Evolutionary conservation across 768 basidiomycete species (phyloP).

Genomic region (Sistotremastrum niveocremeum): DNA sequence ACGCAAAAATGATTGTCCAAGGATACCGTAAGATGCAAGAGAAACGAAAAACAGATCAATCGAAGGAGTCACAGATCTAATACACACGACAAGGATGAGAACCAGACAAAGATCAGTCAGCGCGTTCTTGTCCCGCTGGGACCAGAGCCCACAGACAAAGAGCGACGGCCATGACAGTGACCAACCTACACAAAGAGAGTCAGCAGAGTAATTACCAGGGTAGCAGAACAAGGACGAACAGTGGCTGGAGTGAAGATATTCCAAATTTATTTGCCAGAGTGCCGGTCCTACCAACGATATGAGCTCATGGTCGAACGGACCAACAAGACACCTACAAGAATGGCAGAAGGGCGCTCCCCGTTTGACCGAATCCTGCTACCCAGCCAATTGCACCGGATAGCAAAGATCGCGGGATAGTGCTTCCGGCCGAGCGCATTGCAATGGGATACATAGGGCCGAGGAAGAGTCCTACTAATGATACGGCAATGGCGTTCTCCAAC

Average conservation of each 20-base stretch:
- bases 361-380: constrained; percentile 38
- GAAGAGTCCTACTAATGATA: constrained; percentile 39
- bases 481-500: constrained; percentile 37
- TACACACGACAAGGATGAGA: not conserved
- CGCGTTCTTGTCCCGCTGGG: constrained; percentile 13
- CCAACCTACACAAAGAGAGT: constrained; percentile 23
- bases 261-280: constrained; percentile 49
- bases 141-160: constrained; percentile 43
- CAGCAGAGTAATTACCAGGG: not conserved
- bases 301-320: not conserved
- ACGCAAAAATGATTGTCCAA: too few relatives aligned
- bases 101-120: too few relatives aligned
- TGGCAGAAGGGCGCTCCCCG: constrained; percentile 58
- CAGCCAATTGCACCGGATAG: constrained; percentile 38
- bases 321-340: constrained; percentile 27
- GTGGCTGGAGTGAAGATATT: constrained; percentile 45
- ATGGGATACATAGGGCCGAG: constrained; percentile 39
- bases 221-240: constrained; percentile 23
- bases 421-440: constrained; percentile 55
- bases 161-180: constrained; percentile 49
- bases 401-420: constrained; percentile 58
- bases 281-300: constrained; percentile 27
- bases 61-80: not conserved
- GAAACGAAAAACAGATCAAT: too few relatives aligned
- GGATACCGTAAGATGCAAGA: too few relatives aligned